Evolutionary conservation across 176 grass and related monocot species (phyloP), one percentile per base, ranked within the genome.

Genomic region (sorghum (Sorghum bicolor)): DNA sequence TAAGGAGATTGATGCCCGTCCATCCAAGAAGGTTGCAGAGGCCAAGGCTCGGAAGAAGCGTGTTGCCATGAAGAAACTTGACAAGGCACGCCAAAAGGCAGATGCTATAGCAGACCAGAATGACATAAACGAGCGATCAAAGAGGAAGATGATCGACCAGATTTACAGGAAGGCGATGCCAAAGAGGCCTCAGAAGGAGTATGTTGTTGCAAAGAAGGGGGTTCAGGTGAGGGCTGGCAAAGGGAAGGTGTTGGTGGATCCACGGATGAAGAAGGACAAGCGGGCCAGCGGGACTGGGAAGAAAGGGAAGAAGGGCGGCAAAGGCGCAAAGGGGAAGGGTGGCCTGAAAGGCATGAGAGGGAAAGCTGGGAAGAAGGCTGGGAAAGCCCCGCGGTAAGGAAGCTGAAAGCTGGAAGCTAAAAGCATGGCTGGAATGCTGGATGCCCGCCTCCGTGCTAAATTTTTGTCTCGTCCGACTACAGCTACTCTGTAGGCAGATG

Each of bases 21-120:
- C 93, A 6, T 87, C 93, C 4, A 96, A 99, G 88, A 99, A 99
- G 75, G 93, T 96, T 2, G 96, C 96, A 2, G 83, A 99, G 81
- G 96, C 96, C 25, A 99, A 99, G 85, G 96, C 96, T 8, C 83
- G 96, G 38, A 99, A 96, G 91, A 99, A 99, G 74, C 89, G 87
- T 0, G 89, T 75, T 48, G 89, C 75, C 16, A 81, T 83, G 77
- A 99, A 80, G 65, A 93, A 89, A 76, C n/a, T 96, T 10, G 89
- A 94, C 3, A 99, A 94, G 87, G 96, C 88, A 0, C 76, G 91
- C 47, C 89, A 96, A 61, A 99, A 99, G 83, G 96, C 96, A 22
- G 89, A 96, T 75, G 71, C 88, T 11, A 44, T 99, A 4, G 87
- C 93, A 1, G 93, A 99, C 58, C 93, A 99, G 81, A 90, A 85